Conservation (phyloP, 306 rosid genomes). For the Luffa acutangula region DNA sequence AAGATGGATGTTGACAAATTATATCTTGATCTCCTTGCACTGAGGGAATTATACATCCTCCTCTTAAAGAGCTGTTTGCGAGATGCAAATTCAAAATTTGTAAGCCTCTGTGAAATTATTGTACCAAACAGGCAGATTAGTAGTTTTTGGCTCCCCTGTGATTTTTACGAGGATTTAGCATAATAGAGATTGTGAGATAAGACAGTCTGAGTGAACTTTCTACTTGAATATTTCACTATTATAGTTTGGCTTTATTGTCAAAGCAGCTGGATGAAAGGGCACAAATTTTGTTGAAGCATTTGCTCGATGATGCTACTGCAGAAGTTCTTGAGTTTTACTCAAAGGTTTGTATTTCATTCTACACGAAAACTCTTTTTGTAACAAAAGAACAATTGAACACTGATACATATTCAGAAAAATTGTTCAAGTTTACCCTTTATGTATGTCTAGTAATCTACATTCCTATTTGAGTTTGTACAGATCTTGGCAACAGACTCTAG, state of each 20-base stretch:
- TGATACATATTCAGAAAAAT: not conserved
- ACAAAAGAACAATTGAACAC: not conserved
- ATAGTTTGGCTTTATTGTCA: not conserved
- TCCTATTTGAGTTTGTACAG: constrained; percentile 14
- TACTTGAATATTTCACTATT: not conserved
- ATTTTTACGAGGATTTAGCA: not conserved
- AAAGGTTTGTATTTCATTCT: constrained; percentile 23
- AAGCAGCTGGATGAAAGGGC: constrained; percentile 35
- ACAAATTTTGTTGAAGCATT: constrained; percentile 32
- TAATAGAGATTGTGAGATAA: not conserved
- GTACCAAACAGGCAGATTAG: not conserved
- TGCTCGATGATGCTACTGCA: constrained; percentile 51
- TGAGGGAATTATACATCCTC: constrained; percentile 17
- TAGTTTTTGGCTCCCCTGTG: not conserved
- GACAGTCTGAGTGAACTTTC: not conserved
- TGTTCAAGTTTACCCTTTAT: not conserved
- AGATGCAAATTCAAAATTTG: constrained; percentile 7
- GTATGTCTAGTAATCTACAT: not conserved
- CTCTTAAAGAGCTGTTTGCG: not conserved
- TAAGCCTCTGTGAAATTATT: not conserved
- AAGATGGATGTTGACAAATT: constrained; percentile 8
- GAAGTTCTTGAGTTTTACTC: constrained; percentile 29
- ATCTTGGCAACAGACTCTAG: constrained; percentile 14
- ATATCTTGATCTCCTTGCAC: constrained; percentile 12
- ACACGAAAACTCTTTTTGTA: not conserved